Evolutionary conservation across 140 eudicot species (phyloP).

Genomic region (Anethum foeniculum): DNA sequence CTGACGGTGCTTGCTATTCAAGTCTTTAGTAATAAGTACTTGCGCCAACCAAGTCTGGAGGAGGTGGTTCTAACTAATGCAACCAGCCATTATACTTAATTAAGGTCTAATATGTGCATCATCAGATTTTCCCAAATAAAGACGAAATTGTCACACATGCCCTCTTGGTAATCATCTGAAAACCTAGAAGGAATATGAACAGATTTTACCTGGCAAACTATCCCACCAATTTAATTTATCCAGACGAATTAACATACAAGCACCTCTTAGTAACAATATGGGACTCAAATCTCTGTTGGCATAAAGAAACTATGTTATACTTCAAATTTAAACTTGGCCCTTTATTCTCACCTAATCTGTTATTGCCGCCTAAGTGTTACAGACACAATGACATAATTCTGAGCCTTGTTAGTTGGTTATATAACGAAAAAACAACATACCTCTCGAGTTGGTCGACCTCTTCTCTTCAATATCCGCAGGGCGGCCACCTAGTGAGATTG

Average conservation of each 20-base stretch:
- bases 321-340: background rate
- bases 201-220: background rate
- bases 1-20: background rate
- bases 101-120: background rate
- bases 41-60: background rate
- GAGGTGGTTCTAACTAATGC: background rate
- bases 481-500: constrained; percentile 48
- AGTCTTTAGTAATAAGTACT: background rate
- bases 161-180: background rate
- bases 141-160: background rate
- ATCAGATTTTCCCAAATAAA: background rate
- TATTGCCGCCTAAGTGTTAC: background rate
- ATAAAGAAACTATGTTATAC: background rate
- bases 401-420: background rate
- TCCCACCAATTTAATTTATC: background rate
- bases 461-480: constrained; percentile 70
- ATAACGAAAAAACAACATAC: constrained; percentile 17
- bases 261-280: background rate
- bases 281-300: background rate
- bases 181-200: background rate
- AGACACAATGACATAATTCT: background rate
- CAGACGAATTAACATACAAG: background rate
- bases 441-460: constrained; percentile 69
- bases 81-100: background rate
- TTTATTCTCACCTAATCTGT: background rate